Base-by-base conservation (phyloP, 345 rosid species). In the Theobroma cacao region DNA sequence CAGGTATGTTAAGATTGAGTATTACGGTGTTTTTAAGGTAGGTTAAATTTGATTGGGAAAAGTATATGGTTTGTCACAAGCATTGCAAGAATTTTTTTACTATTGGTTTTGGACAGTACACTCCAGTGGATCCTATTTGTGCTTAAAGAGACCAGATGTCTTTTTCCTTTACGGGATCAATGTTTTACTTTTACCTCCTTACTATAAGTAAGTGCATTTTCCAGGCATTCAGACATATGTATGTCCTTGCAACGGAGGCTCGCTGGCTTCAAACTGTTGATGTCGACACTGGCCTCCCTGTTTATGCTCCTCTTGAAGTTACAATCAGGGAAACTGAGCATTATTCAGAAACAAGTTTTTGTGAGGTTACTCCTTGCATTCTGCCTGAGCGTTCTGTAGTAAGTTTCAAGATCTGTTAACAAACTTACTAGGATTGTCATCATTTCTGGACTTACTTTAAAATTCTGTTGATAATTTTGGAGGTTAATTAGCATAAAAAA, bases 261-360 rank as follows among this genome's bases (percentile, higher is more conserved):
- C 98, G 99, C 76, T 93, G 95, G 97, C 85, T 95, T 86, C 98
- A 92, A 84, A 95, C 98, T 45, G 86, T 96, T 80, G 99, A 96
- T 86, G 98, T 96, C 80, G 98, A 94, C 87, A 90, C 95, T 53
- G 97, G 98, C 83, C 87, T 91, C 36, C 97, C 98, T 67, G 99
- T 96, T 50, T 96, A 92, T 82, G 94, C 91, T 43, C 99, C 99
- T 72, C 83, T 96, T 80, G 99, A 94, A 84, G 88, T 96, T 75
- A 91, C 97, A 18, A 81, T 91, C 43, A 86, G 78, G 81, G 98
- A 92, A 86, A 96, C 94, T 33, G 93, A 94, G 71, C 89, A 86
- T 80, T 96, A 96, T 84, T 84, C 94, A 31, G 98, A 94, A 85
- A 92, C 99, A 83, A 91, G 90, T 56, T 94, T 85, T 85, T 88